Base-by-base conservation (phyloP, 2,329 filamentous ascomycete species). In the Trichoderma pleuroti region DNA sequence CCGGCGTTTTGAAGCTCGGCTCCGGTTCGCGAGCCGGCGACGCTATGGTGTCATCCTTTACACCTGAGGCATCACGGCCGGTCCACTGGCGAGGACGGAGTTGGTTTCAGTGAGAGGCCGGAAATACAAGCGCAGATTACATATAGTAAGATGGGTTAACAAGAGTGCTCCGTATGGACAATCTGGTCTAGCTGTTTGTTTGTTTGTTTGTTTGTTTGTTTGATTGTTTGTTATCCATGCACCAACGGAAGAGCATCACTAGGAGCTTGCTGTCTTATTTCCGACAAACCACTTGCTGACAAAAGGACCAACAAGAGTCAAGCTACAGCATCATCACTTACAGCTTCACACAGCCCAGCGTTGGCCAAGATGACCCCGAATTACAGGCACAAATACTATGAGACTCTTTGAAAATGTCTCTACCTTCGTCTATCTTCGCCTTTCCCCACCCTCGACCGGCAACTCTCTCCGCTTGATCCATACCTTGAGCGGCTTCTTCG, bases 391-490 rank as follows among this genome's bases (percentile, higher is more conserved):
- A 59, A 5, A 59, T 34, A 26, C 32, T 34, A n/a, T 42, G 39
- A 42, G n/a, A n/a, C 4, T n/a, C 11, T 5, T 32, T 5, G 4
- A 34, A n/a, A 34, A 21, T n/a, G 18, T 32, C 28, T 59, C 24
- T 14, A 10, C 12, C 4, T 24, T 60, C 26, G n/a, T 56, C 6
- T 42, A 12, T 61, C 36, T 26, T 70, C 42, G 2, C 54, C 39
- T 57, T 2, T 42, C 32, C 34, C 32, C 57, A 32, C 42, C 30
- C 21, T 62, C 30, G n/a, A 39, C 3, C 0, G 68, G 39, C 34
- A 72, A 46, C 36, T 73, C 66, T 34, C 78, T 75, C 67, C 77
- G 75, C 73, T 72, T 80, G 24, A 81, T 75, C 80, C 80, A 81
- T 3, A 79, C 77, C 42, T 75, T 77, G 24, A 80, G 70, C 1